These are phyloP conservation scores for Geotrichum macrosporum DNA, from an alignment of 1,139 yeast genomes.

Conservation along the genomic window DNA sequence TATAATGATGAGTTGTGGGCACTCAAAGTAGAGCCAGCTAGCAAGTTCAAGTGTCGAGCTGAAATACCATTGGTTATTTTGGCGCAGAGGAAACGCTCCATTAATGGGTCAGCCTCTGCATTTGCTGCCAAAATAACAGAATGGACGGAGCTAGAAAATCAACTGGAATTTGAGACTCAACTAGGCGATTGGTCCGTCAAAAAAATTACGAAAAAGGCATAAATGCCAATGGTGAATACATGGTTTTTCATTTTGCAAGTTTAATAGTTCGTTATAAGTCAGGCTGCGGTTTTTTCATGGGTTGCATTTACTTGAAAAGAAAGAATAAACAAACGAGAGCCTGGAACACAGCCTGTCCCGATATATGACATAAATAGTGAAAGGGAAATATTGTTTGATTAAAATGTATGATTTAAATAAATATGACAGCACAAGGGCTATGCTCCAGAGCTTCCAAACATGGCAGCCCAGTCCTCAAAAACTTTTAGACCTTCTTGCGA, in stretches of 20 bases:
- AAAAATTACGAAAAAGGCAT: slow-evolving; percentile 7
- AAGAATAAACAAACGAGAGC: too few relatives aligned
- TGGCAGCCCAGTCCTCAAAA: slow-evolving; percentile 84
- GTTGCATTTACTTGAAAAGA: too few relatives aligned
- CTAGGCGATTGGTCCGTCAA: slow-evolving; percentile 21
- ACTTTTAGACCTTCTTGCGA: slow-evolving; percentile 73
- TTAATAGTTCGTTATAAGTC: too few relatives aligned
- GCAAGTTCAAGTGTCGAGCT: slow-evolving; percentile 5
- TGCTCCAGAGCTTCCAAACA: slow-evolving; percentile 93
- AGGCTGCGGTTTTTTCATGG: too few relatives aligned
- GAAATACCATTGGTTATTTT: slow-evolving; percentile 22
- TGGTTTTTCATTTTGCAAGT: too few relatives aligned
- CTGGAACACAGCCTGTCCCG: too few relatives aligned
- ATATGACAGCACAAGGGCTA: too few relatives aligned
- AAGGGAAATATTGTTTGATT: too few relatives aligned
- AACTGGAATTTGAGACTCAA: slow-evolving; percentile 11
- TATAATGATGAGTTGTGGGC: slow-evolving; percentile 28
- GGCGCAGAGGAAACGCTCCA: slow-evolving; percentile 21
- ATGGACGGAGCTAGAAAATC: slow-evolving; percentile 20
- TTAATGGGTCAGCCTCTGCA: slow-evolving; percentile 21
- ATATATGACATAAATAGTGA: too few relatives aligned
- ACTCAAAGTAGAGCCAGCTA: slow-evolving; percentile 29
- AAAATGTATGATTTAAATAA: too few relatives aligned
- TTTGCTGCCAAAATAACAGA: slow-evolving; percentile 20
- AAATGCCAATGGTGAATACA: too few relatives aligned